Evolutionary conservation across 2,329 filamentous ascomycete genomes (phyloP).

Genomic region (Dothiorella sarmentorum): DNA sequence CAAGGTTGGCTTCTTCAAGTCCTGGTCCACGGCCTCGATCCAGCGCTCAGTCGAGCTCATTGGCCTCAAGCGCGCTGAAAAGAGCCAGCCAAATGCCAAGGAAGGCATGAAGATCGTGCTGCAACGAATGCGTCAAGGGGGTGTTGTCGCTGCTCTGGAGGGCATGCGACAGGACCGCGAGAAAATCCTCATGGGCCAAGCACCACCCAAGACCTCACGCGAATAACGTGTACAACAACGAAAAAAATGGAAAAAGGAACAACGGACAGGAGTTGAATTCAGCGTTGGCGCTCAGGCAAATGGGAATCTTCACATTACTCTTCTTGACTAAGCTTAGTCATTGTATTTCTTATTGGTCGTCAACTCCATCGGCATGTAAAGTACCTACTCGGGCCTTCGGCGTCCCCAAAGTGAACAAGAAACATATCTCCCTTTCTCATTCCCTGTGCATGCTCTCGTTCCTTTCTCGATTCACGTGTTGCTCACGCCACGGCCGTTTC

Average conservation of each 20-base stretch:
- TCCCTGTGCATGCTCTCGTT: neutral
- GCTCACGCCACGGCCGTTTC: neutral
- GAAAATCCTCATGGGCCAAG: constrained; percentile 18
- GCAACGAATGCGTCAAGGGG: constrained; percentile 64
- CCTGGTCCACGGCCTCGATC: constrained; percentile 67
- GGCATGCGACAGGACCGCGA: constrained; percentile 64
- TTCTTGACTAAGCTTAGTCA: constrained; percentile 15
- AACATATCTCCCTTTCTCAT: constrained; percentile 11
- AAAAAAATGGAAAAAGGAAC: neutral
- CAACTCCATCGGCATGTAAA: neutral
- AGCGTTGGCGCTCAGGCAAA: constrained; percentile 18
- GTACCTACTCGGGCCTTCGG: neutral
- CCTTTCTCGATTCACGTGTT: neutral
- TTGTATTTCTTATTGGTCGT: constrained; percentile 14
- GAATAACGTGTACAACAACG: neutral
- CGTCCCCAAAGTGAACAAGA: neutral
- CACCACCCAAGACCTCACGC: neutral
- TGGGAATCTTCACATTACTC: constrained; percentile 6
- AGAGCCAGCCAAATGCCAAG: constrained; percentile 74
- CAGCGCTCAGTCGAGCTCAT: constrained; percentile 77
- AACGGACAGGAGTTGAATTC: constrained; percentile 10
- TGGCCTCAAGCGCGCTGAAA: constrained; percentile 71
- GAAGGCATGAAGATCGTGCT: constrained; percentile 82
- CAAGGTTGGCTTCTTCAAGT: constrained; percentile 55
- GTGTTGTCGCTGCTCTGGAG: constrained; percentile 66